Evolutionary conservation across 2,329 filamentous ascomycete species (phyloP), one percentile per base, ranked within the genome.

Genomic region (Cladosporium sp.): DNA sequence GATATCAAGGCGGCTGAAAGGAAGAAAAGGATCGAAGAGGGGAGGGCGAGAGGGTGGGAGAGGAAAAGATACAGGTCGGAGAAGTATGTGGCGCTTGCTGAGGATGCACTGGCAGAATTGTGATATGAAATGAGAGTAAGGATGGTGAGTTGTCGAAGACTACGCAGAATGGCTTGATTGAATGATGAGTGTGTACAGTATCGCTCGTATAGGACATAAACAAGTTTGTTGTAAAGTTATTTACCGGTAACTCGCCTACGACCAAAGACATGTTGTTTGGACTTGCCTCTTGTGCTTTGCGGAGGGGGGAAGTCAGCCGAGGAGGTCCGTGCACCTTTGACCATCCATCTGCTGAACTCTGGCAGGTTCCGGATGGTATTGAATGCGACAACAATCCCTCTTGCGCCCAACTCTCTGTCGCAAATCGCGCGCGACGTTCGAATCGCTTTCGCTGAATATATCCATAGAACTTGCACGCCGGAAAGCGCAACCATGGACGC

Each of bases 81-180:
- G 30, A 59, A 39, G 41, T 67, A 64, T 48, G 45, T 43, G 39
- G 51, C 51, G 5, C 42, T 67, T 41, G 60, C 58, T 36, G 62
- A 63, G 41, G 49, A 50, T 35, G 63, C 64, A 8, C 41, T 65
- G 46, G 58, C 53, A 6, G 64, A 67, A 49, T 39, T 67, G 45
- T 65, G 32, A 35, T 27, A 27, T 27, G 22, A 27, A 27, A 5
- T 27, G 22, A 27, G 22, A 9, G 5, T 9, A 9, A 27, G 5
- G 22, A 27, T 4, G 22, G 22, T 4, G 5, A 27, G 9, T 5
- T 27, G 22, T 27, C 9, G 22, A 27, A 27, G 9, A 27, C 9
- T n/a, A n/a, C n/a, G n/a, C n/a, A n/a, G n/a, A n/a, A n/a, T n/a
- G n/a, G n/a, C n/a, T n/a, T n/a, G n/a, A n/a, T n/a, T n/a, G n/a